Evolutionary conservation across 2,329 filamentous ascomycete species (phyloP), one percentile per base, ranked within the genome.

Genomic region (Cytospora paraplurivora): DNA sequence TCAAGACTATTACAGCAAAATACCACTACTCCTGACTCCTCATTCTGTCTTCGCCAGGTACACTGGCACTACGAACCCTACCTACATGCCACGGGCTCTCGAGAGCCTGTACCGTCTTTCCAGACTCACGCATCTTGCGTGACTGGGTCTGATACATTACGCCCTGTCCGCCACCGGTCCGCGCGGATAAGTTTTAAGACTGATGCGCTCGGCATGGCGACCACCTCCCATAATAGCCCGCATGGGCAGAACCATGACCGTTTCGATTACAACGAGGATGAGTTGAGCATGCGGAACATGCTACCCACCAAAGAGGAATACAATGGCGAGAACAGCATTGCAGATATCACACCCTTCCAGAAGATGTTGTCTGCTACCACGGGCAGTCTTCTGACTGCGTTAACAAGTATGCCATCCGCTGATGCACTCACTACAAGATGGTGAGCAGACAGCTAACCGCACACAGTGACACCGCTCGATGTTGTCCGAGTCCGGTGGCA

Each of bases 401-500:
- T 98, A 33, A 84, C 98, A 50, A 92, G 93, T 97, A 82, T 68
- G 85, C 44, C n/a, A 47, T 19, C 44, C 63, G 33, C 1, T 12
- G 19, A 35, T 7, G 35, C 44, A 49, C 49, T n/a, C 52, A 35
- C 44, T 33, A 7, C 11, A 57, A 21, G 41, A 32, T 51, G 13
- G 37, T n/a, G 15, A 33, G 41, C 41, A 56, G 19, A n/a, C 60
- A 49, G 57, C 59, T 65, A 62, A 60, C 51, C 58, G 59, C 67
- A 63, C 10, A 56, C 69, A 96, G 94, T 96, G 37, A 99, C 95
- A 6, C 95, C 95, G 54, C 88, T 99, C 59, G 95, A 99, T 73
- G 95, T 99, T 67, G 95, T 99, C 66, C 92, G 95, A 67, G 92
- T 99, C 54, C 92, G 95, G 67, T 82, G 97, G 60, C 95, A 99